These are phyloP conservation scores for Xylariaceae sp. DNA, from an alignment of 2,329 filamentous ascomycete genomes.

Conservation along the genomic window DNA sequence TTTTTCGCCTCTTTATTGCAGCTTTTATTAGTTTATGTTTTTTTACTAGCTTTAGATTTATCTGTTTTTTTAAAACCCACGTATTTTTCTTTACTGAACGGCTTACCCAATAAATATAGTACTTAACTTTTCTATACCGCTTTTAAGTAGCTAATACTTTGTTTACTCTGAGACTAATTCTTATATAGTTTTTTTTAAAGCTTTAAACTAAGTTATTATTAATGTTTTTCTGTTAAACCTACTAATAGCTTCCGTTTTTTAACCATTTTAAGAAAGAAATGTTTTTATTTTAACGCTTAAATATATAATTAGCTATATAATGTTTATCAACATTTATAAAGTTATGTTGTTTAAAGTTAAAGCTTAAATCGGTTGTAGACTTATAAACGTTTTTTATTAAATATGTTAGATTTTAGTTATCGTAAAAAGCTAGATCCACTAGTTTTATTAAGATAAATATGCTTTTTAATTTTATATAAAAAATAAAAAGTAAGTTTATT, in stretches of 20 bases:
- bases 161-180: not conserved
- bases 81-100: not conserved
- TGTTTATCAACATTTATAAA: conserved; percentile 5
- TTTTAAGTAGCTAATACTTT: conserved; percentile 3
- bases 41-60: not conserved
- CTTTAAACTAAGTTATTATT: conserved; percentile 7
- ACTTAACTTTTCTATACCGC: not conserved
- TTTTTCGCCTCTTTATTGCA: not conserved
- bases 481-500: not conserved
- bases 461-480: not conserved
- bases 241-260: conserved; percentile 9
- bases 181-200: not conserved
- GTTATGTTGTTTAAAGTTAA: not conserved
- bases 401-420: conserved; percentile 4
- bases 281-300: conserved; percentile 11
- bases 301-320: conserved; percentile 3
- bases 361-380: not conserved
- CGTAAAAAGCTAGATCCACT: not conserved
- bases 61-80: conserved; percentile 2
- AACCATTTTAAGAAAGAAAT: conserved; percentile 4
- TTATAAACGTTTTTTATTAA: not conserved
- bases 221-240: conserved; percentile 3
- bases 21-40: conserved; percentile 9
- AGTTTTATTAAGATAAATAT: not conserved
- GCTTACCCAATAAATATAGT: not conserved